Conservation (phyloP, 257 asterid species). For the Scutellaria baicalensis region DNA sequence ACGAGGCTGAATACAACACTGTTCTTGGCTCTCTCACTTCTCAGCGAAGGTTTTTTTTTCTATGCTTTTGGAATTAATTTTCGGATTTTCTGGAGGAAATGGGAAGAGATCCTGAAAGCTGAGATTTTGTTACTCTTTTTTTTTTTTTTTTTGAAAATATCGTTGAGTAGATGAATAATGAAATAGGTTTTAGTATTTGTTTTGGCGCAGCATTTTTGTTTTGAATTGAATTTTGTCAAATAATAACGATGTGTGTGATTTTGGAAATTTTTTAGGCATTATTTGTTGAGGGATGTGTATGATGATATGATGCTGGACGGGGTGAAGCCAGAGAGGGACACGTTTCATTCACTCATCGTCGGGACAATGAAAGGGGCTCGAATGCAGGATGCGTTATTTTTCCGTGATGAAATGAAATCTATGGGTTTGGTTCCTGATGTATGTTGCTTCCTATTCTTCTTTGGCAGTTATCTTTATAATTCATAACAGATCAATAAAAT, state of each 20-base stretch:
- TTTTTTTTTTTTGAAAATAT: neutral
- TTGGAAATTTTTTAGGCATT: slow-evolving; percentile 34
- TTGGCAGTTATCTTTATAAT: neutral
- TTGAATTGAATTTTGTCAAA: neutral
- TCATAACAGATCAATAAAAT: neutral
- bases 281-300: slow-evolving; percentile 84
- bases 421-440: slow-evolving; percentile 96
- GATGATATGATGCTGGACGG: slow-evolving; percentile 99
- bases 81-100: neutral
- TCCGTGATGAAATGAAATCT: slow-evolving; percentile 79
- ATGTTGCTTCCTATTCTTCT: slow-evolving; percentile 22
- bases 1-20: slow-evolving; percentile 74
- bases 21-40: slow-evolving; percentile 62
- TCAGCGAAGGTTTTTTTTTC: slow-evolving; percentile 50
- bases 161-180: neutral
- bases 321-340: slow-evolving; percentile 95
- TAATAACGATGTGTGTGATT: slow-evolving; percentile 7
- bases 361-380: slow-evolving; percentile 95
- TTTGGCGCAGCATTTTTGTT: neutral
- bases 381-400: slow-evolving; percentile 83
- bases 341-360: slow-evolving; percentile 76
- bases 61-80: neutral
- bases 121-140: neutral
- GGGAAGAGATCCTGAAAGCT: neutral
- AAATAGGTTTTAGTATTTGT: too few species aligned